These are phyloP conservation scores for Paradendryphiella salina DNA, from an alignment of 2,329 filamentous ascomycete species.

Conservation along the genomic window DNA sequence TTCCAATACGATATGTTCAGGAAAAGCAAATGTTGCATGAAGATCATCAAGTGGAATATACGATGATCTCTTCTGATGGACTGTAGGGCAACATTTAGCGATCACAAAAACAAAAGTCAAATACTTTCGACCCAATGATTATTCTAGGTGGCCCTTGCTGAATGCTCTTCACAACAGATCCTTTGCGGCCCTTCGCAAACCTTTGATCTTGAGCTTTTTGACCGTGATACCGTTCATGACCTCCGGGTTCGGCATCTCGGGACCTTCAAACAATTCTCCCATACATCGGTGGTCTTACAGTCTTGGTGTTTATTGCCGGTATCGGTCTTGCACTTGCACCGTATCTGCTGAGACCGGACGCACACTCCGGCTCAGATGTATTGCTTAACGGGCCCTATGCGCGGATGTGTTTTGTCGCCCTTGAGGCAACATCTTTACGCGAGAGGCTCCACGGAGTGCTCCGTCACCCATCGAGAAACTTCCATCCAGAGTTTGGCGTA, in stretches of 20 bases:
- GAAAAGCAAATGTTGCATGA: background rate
- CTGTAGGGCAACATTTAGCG: background rate
- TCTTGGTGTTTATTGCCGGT: constrained; percentile 1
- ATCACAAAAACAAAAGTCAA: background rate
- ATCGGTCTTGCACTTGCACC: constrained; percentile 1
- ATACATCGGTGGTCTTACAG: background rate
- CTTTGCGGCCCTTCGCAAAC: background rate
- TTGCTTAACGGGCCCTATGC: background rate
- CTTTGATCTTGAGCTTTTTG: background rate
- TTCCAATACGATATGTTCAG: background rate
- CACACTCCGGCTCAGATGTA: background rate
- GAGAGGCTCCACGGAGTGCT: background rate
- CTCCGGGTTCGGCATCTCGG: background rate
- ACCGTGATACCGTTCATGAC: background rate
- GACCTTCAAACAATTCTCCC: background rate
- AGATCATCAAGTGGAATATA: background rate
- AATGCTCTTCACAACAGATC: background rate
- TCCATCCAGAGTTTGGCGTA: background rate
- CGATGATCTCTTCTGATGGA: background rate
- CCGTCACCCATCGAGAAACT: background rate
- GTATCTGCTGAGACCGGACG: background rate
- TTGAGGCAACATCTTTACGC: background rate
- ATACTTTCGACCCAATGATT: background rate
- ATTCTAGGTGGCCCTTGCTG: background rate
- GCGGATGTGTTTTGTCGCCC: background rate